Evolutionary conservation across 2,329 filamentous ascomycete species (phyloP).

Genomic region (Botrytis hyacinthi): DNA sequence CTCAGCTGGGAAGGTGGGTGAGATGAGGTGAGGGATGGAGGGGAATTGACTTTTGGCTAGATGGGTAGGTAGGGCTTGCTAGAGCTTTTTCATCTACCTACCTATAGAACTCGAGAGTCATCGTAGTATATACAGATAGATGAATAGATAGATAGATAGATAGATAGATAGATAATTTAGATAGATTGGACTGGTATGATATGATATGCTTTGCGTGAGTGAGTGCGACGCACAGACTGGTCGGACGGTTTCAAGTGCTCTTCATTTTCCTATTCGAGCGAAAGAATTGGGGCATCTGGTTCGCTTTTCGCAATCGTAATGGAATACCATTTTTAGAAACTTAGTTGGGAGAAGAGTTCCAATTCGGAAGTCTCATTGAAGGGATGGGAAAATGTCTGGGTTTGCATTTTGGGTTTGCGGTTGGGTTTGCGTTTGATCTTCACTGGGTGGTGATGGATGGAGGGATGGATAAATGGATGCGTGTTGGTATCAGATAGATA

Average conservation of each 20-base stretch:
- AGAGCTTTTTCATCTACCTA: neutral
- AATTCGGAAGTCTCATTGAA: too few relatives aligned
- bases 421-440: neutral
- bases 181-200: too few relatives aligned
- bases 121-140: neutral
- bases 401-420: neutral
- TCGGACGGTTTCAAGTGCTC: neutral
- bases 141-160: neutral
- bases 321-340: neutral
- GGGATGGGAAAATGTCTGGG: neutral
- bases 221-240: neutral
- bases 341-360: too few relatives aligned
- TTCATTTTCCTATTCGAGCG: neutral
- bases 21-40: too few relatives aligned
- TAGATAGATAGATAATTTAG: neutral
- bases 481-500: neutral
- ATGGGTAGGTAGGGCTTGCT: neutral
- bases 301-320: neutral
- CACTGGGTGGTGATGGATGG: too few relatives aligned
- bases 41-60: neutral
- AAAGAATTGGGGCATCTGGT: neutral
- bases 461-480: too few relatives aligned
- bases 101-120: neutral
- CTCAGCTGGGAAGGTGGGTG: constrained; percentile 11
- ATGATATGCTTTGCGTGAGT: neutral